phyloP scores from a whole-genome alignment of 1,139 yeast species.

The Trichomonascaceae sp. region DNA sequence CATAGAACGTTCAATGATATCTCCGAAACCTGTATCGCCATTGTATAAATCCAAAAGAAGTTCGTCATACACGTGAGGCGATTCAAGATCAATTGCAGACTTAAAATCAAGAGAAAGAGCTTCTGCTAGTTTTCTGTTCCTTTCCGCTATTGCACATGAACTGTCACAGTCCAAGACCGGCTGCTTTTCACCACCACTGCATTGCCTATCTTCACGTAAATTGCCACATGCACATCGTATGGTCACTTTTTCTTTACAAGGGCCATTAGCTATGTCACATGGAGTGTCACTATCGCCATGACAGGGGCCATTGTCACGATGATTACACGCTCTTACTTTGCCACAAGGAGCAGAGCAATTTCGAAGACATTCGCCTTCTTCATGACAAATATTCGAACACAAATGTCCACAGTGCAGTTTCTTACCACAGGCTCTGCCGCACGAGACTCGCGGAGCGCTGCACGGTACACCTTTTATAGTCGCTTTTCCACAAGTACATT shows the following conservation, averaged over 20 bases:
- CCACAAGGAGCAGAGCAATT: conserved; percentile 47
- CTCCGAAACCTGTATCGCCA: conserved; percentile 29
- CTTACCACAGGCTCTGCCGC: conserved; percentile 62
- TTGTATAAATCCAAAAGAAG: conserved; percentile 26
- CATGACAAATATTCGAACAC: conserved; percentile 59
- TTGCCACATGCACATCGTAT: conserved; percentile 64
- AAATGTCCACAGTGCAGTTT: conserved; percentile 63
- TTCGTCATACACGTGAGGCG: conserved; percentile 19
- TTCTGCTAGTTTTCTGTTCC: conserved; percentile 57
- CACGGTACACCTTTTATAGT: conserved; percentile 63
- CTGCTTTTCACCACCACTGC: conserved; percentile 13
- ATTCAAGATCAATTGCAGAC: conserved; percentile 8
- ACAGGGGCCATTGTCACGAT: conserved; percentile 51
- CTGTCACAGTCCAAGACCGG: conserved; percentile 54
- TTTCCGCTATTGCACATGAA: conserved; percentile 54
- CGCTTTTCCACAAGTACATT: conserved; percentile 66
- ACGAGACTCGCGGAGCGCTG: conserved; percentile 61
- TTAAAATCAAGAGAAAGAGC: conserved; percentile 45
- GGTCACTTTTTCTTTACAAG: conserved; percentile 48
- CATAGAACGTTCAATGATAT: conserved; percentile 49
- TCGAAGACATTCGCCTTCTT: conserved; percentile 33
- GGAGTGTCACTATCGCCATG: conserved; percentile 46
- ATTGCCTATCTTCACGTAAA: conserved; percentile 30
- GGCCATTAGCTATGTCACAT: conserved; percentile 40
- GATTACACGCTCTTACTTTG: conserved; percentile 63